A percentile compares a stretch with the other conserved stretches of the same genome.
These are phyloP conservation scores for Mycena olivaceomarginata DNA, from an alignment of 768 basidiomycete species.

Conservation along the genomic window DNA sequence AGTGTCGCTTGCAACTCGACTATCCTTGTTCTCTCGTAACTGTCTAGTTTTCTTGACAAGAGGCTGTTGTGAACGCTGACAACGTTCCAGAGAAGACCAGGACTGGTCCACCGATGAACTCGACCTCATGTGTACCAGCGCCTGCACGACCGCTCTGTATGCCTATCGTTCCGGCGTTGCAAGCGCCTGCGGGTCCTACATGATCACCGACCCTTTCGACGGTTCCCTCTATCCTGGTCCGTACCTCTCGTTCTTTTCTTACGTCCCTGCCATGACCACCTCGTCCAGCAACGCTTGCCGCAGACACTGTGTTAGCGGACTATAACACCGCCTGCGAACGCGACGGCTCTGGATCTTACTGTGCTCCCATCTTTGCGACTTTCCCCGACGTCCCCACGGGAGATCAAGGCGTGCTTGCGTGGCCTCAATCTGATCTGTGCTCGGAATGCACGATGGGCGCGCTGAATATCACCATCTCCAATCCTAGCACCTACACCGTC, in stretches of 20 bases:
- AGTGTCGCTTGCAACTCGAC: not conserved
- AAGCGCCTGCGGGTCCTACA: not conserved
- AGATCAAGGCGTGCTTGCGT: conserved; percentile 8
- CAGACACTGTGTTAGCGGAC: conserved; percentile 4
- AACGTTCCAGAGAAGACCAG: conserved; percentile 14
- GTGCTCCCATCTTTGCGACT: not conserved
- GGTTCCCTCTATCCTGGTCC: conserved; percentile 1
- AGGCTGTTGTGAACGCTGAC: conserved; percentile 7
- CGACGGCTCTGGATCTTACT: conserved; percentile 1
- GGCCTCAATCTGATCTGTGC: not conserved
- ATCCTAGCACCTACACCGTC: not conserved
- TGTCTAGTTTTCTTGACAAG: not conserved
- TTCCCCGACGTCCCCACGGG: conserved; percentile 1
- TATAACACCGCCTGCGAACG: conserved; percentile 15
- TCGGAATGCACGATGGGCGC: not conserved
- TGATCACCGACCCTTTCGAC: not conserved
- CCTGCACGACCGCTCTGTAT: not conserved
- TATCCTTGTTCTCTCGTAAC: not conserved
- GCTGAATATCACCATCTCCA: not conserved
- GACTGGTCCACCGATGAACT: conserved; percentile 6
- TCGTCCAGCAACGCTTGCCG: conserved; percentile 5
- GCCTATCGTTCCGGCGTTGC: not conserved
- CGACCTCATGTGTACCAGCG: conserved; percentile 1
- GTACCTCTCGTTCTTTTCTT: not conserved
- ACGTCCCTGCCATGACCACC: not conserved